Base-by-base conservation (phyloP, 768 basidiomycete genomes). In the Mycena leptocephala region DNA sequence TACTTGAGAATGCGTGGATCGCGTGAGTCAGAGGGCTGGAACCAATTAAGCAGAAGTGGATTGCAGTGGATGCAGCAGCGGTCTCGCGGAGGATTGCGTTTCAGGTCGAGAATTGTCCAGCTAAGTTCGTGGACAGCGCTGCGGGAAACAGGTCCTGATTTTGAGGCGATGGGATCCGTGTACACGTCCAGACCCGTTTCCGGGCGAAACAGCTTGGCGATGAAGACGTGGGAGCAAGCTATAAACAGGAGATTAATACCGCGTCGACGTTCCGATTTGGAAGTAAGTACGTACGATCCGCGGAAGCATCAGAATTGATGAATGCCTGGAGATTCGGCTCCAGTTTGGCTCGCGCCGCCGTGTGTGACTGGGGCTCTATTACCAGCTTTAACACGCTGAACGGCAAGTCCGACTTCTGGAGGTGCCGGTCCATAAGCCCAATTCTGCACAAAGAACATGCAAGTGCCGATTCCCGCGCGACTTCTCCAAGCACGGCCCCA, bases 401-500 rank as follows among this genome's bases (percentile, higher is more conserved):
- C 41, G 2, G 72, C 43, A 24, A 63, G 37, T 22, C 61, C 70
- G 14, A 70, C 64, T 24, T 30, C 53, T 16, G 63, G 64, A 28
- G 62, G 53, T 2, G 65, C 33, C 0, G 70, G 73, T 30, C 73
- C 33, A 35, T 75, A 70, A 16, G 78, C 79, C 79, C 79, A 80
- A 16, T 11, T 4, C 5, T 62, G 78, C 26, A 79, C 73, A 24
- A 80, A n/a, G n/a, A n/a, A n/a, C n/a, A n/a, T n/a, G n/a, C n/a
- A n/a, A n/a, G n/a, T n/a, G n/a, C n/a, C n/a, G 64, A 11, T 79
- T 53, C 28, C 74, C 16, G 51, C 80, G 80, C 13, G 41, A 32
- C 28, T 26, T 6, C 32, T 83, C 16, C 83, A 81, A 3, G 83
- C 83, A 20, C 43, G 43, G 8, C 43, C 43, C 43, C 43, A 46